Conservation (phyloP, 2,329 filamentous ascomycete genomes). For the Nemania abortiva region DNA sequence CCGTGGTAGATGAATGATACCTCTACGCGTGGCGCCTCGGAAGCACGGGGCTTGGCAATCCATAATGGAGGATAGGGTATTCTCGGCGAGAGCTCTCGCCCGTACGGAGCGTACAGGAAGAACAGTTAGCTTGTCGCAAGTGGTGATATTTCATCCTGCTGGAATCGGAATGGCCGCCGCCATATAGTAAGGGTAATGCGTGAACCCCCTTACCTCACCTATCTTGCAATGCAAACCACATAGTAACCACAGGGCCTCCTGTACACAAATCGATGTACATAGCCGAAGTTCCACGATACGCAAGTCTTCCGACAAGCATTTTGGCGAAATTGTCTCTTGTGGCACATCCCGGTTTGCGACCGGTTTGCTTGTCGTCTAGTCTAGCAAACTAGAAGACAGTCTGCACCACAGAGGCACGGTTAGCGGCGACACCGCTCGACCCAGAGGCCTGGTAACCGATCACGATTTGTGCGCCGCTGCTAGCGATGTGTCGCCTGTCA, state of each 20-base stretch:
- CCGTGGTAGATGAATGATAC: conserved; percentile 7
- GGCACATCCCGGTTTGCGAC: conserved; percentile 9
- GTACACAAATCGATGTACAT: conserved; percentile 14
- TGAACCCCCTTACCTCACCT: neutral
- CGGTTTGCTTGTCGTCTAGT: neutral
- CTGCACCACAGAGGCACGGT: conserved; percentile 11
- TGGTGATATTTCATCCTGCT: conserved; percentile 2
- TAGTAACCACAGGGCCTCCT: conserved; percentile 5
- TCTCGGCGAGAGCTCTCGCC: conserved; percentile 5
- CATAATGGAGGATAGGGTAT: neutral
- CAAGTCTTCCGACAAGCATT: conserved; percentile 10
- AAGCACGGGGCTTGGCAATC: conserved; percentile 19
- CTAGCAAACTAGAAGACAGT: conserved; percentile 4
- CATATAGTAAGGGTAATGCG: neutral
- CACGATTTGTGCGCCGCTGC: conserved; percentile 23
- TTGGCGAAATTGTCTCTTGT: conserved; percentile 16
- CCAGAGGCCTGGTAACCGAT: conserved; percentile 32
- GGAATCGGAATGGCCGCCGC: neutral
- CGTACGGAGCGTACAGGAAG: neutral
- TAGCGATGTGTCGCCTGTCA: conserved; percentile 11
- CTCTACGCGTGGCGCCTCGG: neutral
- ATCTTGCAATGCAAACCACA: conserved; percentile 20
- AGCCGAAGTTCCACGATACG: conserved; percentile 24
- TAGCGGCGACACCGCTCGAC: conserved; percentile 29
- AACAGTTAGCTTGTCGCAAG: conserved; percentile 4